Evolutionary conservation across 2,329 filamentous ascomycete species (phyloP), one percentile per base, ranked within the genome.

Genomic region (Exophiala alcalophila): DNA sequence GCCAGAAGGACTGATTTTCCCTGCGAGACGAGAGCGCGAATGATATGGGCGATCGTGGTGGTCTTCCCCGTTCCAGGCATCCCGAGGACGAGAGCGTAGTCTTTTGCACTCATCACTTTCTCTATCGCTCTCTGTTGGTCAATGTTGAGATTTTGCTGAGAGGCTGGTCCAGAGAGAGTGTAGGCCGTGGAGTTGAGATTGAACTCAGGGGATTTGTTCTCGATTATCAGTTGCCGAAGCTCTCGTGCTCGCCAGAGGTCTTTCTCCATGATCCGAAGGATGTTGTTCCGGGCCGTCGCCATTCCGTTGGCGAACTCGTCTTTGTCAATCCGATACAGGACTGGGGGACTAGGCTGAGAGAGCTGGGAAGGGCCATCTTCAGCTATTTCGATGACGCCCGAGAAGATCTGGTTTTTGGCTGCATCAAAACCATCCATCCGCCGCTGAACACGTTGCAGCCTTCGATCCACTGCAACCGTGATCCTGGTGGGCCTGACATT

Each of bases 61-160:
- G 92, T 98, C 66, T 98, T 98, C 44, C 92, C 92, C 0, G 92
- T 98, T 5, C 92, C 92, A 2, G 92, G 92, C 92, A 98, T 98
- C 19, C 92, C 92, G 14, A 98, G 78, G 9, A 98, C 90, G n/a
- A 98, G 74, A 5, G 92, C 91, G 64, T 97, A 98, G 67, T 98
- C 90, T 55, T 86, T 79, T 3, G 92, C 91, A 58, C 84, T 88
- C 84, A 98, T 94, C 26, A 98, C 91, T 65, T 96, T 97, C 55
- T 88, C 78, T 38, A 98, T 89, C 0, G 92, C 92, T 44, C 74
- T 76, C 58, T 76, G 81, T 64, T 98, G 92, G 60, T 97, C 92
- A 7, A 86, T 73, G 54, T 98, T 98, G 55, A 98, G 79, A 37
- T 72, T 77, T 49, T 78, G 77, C 37, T 78, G 75, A 24, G 77